A percentile compares a stretch with the other conserved stretches of the same genome.
Evolutionary conservation across 2,329 filamentous ascomycete genomes (phyloP).

Genomic region (Immersiporthe knoxdaviesiana): DNA sequence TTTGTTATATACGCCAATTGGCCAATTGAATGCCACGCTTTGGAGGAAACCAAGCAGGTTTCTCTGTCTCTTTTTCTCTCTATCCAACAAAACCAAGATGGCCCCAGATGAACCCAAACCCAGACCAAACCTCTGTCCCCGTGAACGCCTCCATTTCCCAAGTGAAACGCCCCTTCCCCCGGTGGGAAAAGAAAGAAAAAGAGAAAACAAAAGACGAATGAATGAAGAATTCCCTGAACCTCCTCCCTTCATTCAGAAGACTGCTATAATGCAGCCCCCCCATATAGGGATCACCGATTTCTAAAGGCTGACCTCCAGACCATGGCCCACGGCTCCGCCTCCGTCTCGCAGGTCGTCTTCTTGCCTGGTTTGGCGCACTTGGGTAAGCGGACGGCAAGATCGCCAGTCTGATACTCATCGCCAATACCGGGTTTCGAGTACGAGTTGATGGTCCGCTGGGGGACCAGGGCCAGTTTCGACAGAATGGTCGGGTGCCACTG

Average conservation of each 20-base stretch:
- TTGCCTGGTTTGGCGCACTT: slow-evolving; percentile 65
- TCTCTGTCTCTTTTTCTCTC: neutral
- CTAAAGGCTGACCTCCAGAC: slow-evolving; percentile 53
- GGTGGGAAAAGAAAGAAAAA: neutral
- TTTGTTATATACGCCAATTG: neutral
- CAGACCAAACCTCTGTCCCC: neutral
- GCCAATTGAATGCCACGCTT: neutral
- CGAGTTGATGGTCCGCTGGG: slow-evolving; percentile 80
- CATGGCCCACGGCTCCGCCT: slow-evolving; percentile 61
- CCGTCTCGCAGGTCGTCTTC: slow-evolving; percentile 67
- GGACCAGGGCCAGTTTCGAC: slow-evolving; percentile 85
- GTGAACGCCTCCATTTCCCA: slow-evolving; percentile 5
- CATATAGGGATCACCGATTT: slow-evolving; percentile 48
- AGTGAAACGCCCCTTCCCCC: slow-evolving; percentile 5
- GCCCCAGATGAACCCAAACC: neutral
- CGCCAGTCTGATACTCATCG: slow-evolving; percentile 76
- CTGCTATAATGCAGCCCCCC: neutral
- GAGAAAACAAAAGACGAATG: neutral
- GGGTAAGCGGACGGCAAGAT: slow-evolving; percentile 79
- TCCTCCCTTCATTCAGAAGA: neutral
- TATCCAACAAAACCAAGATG: neutral
- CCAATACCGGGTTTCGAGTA: slow-evolving; percentile 65
- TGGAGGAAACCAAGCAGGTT: neutral
- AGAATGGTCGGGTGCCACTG: slow-evolving; percentile 98
- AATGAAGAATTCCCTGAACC: neutral